phyloP scores from a whole-genome alignment of 495 filamentous ascomycete genomes.

The Jackrogersella minutella region DNA sequence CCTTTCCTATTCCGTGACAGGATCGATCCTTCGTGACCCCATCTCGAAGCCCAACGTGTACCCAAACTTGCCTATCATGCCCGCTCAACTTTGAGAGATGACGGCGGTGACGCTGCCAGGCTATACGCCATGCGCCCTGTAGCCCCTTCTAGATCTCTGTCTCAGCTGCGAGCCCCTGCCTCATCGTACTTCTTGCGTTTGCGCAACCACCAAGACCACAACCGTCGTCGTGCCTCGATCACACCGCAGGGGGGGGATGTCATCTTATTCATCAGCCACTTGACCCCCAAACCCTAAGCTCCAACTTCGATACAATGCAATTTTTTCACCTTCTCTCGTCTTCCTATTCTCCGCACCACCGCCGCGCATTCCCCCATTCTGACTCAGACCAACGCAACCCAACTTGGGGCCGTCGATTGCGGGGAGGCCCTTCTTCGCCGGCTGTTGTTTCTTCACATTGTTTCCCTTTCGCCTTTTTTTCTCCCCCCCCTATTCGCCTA shows the following conservation, averaged over 20 bases:
- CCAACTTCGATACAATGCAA: too few relatives aligned
- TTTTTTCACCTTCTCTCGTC: neutral
- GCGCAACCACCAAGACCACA: constrained; percentile 11
- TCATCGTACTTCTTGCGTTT: constrained; percentile 21
- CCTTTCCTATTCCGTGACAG: neutral
- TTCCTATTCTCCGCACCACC: constrained; percentile 6
- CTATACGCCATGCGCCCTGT: constrained; percentile 3
- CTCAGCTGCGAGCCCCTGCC: constrained; percentile 1
- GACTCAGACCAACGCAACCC: constrained; percentile 15
- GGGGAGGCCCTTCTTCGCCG: constrained; percentile 4
- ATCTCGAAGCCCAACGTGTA: neutral
- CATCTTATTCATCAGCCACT: neutral
- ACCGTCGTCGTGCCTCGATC: constrained; percentile 12
- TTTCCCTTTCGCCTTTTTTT: neutral
- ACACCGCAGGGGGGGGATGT: constrained; percentile 13
- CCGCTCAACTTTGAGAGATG: neutral
- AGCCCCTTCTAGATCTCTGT: constrained; percentile 22
- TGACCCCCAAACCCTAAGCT: too few relatives aligned
- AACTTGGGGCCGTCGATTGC: constrained; percentile 3
- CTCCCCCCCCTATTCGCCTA: neutral
- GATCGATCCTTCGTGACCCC: neutral
- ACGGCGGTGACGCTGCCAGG: neutral
- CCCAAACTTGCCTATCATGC: neutral
- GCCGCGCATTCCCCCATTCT: constrained; percentile 14
- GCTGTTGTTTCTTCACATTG: neutral